Percentiles rank a stretch among this genome's conserved stretches.
Conservation (phyloP, 345 rosid species). For the Sonneratia caseolaris region DNA sequence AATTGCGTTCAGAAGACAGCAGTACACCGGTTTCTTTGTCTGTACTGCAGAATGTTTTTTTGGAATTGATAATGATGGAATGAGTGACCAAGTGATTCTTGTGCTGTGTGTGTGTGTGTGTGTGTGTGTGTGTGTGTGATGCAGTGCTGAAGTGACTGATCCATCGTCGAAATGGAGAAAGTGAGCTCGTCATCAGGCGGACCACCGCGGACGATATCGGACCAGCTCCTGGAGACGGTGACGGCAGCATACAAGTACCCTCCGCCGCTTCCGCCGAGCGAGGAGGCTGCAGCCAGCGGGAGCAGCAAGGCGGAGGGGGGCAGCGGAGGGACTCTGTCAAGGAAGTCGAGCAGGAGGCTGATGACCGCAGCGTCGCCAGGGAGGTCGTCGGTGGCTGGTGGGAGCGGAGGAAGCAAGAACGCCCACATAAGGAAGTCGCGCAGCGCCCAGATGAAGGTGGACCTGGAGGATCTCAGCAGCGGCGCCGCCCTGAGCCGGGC, state of each 20-base stretch:
- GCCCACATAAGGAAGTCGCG: slow-evolving; percentile 78
- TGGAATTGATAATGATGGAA: no score
- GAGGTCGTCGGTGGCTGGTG: slow-evolving; percentile 5
- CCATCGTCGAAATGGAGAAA: slow-evolving; percentile 34
- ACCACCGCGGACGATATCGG: slow-evolving; percentile 71
- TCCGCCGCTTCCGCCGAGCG: slow-evolving; percentile 11
- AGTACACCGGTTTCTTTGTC: no score
- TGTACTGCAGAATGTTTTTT: no score
- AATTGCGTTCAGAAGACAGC: not conserved
- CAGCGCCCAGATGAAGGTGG: slow-evolving; percentile 73
- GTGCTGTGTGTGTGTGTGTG: not conserved
- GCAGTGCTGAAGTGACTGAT: no score
- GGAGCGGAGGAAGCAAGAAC: slow-evolving; percentile 27
- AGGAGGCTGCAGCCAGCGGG: not conserved
- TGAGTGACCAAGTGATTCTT: not conserved
- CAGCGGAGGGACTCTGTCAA: slow-evolving; percentile 27
- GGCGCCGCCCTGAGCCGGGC: slow-evolving; percentile 93
- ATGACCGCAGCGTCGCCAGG: slow-evolving; percentile 60
- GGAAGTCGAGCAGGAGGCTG: slow-evolving; percentile 63
- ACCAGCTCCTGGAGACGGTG: slow-evolving; percentile 56
- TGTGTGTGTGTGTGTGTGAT: not conserved
- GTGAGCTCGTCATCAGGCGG: slow-evolving; percentile 31
- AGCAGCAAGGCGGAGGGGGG: not conserved
- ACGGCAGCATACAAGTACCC: slow-evolving; percentile 73
- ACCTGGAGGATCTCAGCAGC: slow-evolving; percentile 66